Base-by-base conservation (phyloP, 2,329 filamentous ascomycete species). In the Venturiaceae sp. region DNA sequence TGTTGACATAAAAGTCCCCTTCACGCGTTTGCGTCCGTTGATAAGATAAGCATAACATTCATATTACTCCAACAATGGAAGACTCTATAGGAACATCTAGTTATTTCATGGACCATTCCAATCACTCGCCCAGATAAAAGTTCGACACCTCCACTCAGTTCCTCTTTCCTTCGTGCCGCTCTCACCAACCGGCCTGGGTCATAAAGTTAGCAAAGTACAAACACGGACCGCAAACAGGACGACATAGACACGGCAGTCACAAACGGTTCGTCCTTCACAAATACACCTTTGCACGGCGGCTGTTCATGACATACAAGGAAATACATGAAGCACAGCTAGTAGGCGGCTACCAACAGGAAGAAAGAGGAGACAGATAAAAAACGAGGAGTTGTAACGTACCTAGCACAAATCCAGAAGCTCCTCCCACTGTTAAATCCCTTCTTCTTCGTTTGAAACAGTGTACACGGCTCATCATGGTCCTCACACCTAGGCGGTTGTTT, bases 91-190 rank as follows among this genome's bases (percentile, higher is more conserved):
- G 21, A 30, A 28, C 21, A 47, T 16, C 8, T 50, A 50, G 7
- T n/a, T n/a, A 16, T 53, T n/a, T 53, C 9, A 34, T 19, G 32
- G 34, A 58, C 67, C 68, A 67, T 80, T 83, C 83, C 80, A 85
- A 67, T 85, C 83, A 65, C 78, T 84, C 47, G 75, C 78, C 83
- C 83, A 86, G 47, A 85, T 90, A 65, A 96, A 96, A 0, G 90
- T 96, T 2, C 81, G 77, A 71, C 92, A 97, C 46, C 90, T 83
- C 90, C 92, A 96, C 68, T 94, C 80, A 0, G 90, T 91, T 2
- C 85, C 87, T 60, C 78, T 87, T 71, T 95, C 92, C 69, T 94
- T 94, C 64, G 87, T 83, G 0, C 91, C 94, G 26, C 86, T 88
- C 1, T 91, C 91, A 0, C 91, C 92, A 1, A 97, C 74, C 3